Conservation (phyloP, 225 moss, liverwort and hornwort genomes). For the Sphagnum tenellum region DNA sequence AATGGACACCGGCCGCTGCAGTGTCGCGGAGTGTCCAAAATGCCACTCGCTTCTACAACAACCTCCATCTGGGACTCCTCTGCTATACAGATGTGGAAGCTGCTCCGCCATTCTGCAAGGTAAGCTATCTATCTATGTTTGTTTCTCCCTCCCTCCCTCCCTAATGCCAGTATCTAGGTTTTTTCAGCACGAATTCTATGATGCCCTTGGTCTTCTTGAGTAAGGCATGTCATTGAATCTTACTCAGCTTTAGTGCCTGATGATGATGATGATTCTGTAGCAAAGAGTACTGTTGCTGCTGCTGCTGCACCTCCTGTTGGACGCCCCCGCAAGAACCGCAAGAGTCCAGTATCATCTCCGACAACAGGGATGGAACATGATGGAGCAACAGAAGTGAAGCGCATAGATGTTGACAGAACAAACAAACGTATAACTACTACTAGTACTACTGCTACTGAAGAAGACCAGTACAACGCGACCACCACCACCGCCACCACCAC, state of each 20-base stretch:
- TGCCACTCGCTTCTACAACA: conserved; percentile 68
- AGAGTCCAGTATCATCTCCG: too few species aligned
- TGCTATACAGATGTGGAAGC: conserved; percentile 65
- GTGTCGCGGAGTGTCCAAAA: conserved; percentile 78
- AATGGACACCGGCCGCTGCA: background rate
- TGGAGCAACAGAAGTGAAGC: too few species aligned
- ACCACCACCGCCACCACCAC: too few species aligned
- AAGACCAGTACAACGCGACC: too few species aligned
- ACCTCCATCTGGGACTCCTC: conserved; percentile 78
- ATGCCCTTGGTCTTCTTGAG: background rate
- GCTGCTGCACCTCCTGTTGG: too few species aligned
- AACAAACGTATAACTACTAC: too few species aligned
- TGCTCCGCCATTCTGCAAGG: conserved; percentile 79
- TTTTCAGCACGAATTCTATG: background rate
- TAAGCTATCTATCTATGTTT: conserved; percentile 12
- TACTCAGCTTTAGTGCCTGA: conserved; percentile 1
- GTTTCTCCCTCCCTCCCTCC: background rate
- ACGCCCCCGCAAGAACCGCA: too few species aligned
- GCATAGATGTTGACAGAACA: too few species aligned
- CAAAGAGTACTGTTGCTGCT: too few species aligned
- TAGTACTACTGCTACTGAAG: too few species aligned
- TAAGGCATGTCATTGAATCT: background rate
- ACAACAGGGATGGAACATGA: too few species aligned
- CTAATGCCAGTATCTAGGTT: background rate
- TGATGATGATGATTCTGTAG: too few species aligned